Conservation (phyloP, 106 monocot genomes). For the Platanthera guangdongensis region DNA sequence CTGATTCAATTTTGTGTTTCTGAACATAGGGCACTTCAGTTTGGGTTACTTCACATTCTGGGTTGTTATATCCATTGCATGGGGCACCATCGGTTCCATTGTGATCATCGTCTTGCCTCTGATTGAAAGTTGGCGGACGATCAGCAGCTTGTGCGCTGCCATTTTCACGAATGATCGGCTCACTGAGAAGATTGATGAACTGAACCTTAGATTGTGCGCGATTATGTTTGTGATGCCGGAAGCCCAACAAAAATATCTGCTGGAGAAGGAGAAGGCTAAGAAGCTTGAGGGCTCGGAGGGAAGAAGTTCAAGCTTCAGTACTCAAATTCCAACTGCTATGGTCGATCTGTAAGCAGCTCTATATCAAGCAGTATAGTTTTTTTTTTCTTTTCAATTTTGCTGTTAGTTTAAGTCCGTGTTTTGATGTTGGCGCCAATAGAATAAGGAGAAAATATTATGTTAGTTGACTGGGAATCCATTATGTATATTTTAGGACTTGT, state of each 20-base stretch:
- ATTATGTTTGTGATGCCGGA: slow-evolving; percentile 64
- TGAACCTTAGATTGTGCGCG: slow-evolving; percentile 51
- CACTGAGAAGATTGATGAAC: slow-evolving; percentile 62
- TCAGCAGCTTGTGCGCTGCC: slow-evolving; percentile 40
- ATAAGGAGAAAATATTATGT: too few species aligned
- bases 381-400: not conserved
- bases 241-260: slow-evolving; percentile 45
- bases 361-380: not conserved
- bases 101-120: slow-evolving; percentile 85
- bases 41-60: slow-evolving; percentile 93
- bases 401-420: not conserved
- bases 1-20: not conserved
- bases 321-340: slow-evolving; percentile 9
- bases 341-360: slow-evolving; percentile 5
- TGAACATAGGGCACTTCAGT: slow-evolving; percentile 56
- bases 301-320: slow-evolving; percentile 7
- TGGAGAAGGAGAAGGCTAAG: slow-evolving; percentile 64
- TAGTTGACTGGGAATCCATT: too few species aligned
- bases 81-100: slow-evolving; percentile 75
- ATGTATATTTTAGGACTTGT: too few species aligned
- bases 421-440: not conserved
- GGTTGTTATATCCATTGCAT: slow-evolving; percentile 61
- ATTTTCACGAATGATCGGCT: slow-evolving; percentile 76
- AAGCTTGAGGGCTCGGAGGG: slow-evolving; percentile 39
- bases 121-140: slow-evolving; percentile 81